Evolutionary conservation across 371 early-diverging fungal species (phyloP).

Genomic region (Mortierella polycephala): DNA sequence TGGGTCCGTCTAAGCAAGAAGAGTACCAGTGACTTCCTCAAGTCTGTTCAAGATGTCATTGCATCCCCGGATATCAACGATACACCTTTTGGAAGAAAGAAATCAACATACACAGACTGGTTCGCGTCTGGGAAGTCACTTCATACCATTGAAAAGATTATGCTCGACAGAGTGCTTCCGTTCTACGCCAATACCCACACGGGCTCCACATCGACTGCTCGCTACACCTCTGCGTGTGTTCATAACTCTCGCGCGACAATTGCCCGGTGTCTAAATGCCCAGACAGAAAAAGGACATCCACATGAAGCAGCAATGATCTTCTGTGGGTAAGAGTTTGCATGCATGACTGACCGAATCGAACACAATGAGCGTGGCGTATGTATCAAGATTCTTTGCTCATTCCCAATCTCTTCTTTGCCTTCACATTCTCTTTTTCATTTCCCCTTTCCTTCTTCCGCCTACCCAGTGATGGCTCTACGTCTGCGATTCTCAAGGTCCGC

Average conservation of each 20-base stretch:
- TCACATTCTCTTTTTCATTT: too few species aligned
- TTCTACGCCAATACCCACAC: constrained; percentile 14
- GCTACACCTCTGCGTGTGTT: constrained; percentile 23
- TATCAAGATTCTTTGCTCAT: too few species aligned
- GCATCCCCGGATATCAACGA: neutral
- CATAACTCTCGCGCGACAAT: constrained; percentile 28
- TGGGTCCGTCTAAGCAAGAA: constrained; percentile 10
- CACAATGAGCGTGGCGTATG: too few species aligned
- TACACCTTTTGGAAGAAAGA: constrained; percentile 12
- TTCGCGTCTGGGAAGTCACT: constrained; percentile 9
- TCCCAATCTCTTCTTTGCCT: too few species aligned
- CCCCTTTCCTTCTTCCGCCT: too few species aligned
- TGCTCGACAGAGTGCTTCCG: constrained; percentile 3
- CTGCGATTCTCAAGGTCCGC: constrained; percentile 34
- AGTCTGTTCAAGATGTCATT: constrained; percentile 6
- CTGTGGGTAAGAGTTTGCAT: constrained; percentile 34
- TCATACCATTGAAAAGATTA: constrained; percentile 3
- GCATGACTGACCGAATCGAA: too few species aligned
- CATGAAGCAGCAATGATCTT: constrained; percentile 36
- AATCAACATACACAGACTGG: constrained; percentile 10
- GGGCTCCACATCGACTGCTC: constrained; percentile 7
- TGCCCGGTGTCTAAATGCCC: constrained; percentile 33
- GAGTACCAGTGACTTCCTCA: neutral
- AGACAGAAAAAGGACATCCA: constrained; percentile 22
- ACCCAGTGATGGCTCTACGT: constrained; percentile 32